Evolutionary conservation across 257 asterid species (phyloP).

Genomic region (Solanum arcanum): DNA sequence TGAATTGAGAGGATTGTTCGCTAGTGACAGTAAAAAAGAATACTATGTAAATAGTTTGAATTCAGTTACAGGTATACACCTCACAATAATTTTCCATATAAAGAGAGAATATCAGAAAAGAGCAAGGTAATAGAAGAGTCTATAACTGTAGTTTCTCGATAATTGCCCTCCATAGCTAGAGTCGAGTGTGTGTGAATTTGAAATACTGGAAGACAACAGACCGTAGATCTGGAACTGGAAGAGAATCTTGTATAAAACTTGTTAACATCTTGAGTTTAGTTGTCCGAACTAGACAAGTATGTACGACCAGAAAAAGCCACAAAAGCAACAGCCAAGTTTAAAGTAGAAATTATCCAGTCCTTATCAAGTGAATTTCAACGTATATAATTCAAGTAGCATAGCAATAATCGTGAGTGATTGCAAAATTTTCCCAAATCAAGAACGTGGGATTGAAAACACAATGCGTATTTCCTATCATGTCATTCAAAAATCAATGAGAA

Average conservation of each 20-base stretch:
- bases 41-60: neutral
- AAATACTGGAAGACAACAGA: too few relatives aligned
- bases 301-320: neutral
- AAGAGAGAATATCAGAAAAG: neutral
- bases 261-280: neutral
- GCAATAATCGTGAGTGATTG: too few relatives aligned
- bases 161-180: neutral
- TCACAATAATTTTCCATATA: neutral
- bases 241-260: neutral
- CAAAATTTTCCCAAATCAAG: neutral
- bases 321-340: neutral
- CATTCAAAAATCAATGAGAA: constrained; percentile 51
- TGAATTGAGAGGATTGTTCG: neutral
- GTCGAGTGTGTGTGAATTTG: neutral
- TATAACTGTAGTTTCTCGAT: too few relatives aligned
- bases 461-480: neutral
- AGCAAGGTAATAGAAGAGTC: neutral
- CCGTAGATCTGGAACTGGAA: too few relatives aligned
- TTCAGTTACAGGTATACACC: neutral
- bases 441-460: neutral
- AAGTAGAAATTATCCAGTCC: neutral
- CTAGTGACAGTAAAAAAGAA: neutral
- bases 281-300: neutral
- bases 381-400: neutral
- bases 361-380: neutral